Evolutionary conservation across 305 asterid species (phyloP), one percentile per base, ranked within the genome.

Genomic region (Fraxinus nigra): DNA sequence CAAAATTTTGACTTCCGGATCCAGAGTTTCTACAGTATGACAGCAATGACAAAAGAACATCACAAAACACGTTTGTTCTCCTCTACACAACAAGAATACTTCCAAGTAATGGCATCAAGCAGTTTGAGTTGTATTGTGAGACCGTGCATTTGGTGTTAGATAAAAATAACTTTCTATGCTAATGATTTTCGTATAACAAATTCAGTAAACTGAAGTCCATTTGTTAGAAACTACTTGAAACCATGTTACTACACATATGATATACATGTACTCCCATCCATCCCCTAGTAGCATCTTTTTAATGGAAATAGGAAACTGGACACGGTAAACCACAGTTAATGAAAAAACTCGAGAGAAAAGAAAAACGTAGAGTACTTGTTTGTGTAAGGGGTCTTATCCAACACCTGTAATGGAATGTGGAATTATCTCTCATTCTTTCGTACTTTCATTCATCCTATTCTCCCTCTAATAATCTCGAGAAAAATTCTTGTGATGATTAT

Each of bases 1-100:
- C 87, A 87, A 26, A 75, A 91, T 89, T 82, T 79, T 88, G 82
- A 91, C 94, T 81, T 89, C 92, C 8, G 92, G 92, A 35, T 91
- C 91, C 33, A 86, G 85, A 7, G 89, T 85, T 80, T 89, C 92
- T 90, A 83, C 77, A 84, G 76, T 6, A 77, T 14, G 33, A 51
- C 30, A 35, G 40, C 7, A 2, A n/a, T n/a, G 65, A 54, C 65
- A 54, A 5, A 54, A 54, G 65, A 54, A 54, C 24, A 22, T 54
- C 63, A 5, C 1, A 22, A 16, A 51, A 51, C 61, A 51, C 0
- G 61, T 54, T 54, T 5, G 63, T n/a, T 54, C 69, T 59, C 70
- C 28, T 18, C 32, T 59, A 59, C 30, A 59, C 30, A 20, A 7
- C 11, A 18, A 20, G 30, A 59, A 59, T 18, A 20, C 69, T 20